A percentile compares a stretch with the other conserved stretches of the same genome.
Conservation (phyloP, 768 basidiomycete species). For the Lactarius trivialis region DNA sequence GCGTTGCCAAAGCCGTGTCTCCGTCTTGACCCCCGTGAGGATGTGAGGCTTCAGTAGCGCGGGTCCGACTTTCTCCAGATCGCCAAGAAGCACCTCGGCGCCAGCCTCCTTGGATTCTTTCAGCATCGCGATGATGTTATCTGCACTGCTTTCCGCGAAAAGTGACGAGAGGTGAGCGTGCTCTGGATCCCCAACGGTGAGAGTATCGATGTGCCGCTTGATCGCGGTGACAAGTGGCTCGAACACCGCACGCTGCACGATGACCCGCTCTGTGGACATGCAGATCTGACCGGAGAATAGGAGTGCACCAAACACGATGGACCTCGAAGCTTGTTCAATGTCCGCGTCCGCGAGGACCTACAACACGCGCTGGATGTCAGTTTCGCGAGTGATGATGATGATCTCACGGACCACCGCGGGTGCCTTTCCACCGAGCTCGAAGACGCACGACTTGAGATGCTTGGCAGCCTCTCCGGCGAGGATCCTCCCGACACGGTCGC, state of each 20-base stretch:
- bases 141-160: slow-evolving; percentile 40
- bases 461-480: slow-evolving; percentile 51
- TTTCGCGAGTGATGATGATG: background rate
- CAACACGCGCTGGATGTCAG: background rate
- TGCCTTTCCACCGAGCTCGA: slow-evolving; percentile 53
- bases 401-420: slow-evolving; percentile 40
- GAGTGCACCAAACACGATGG: slow-evolving; percentile 41
- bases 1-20: slow-evolving; percentile 46
- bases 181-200: slow-evolving; percentile 36
- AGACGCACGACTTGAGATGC: slow-evolving; percentile 46
- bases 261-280: slow-evolving; percentile 53
- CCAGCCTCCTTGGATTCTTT: slow-evolving; percentile 40
- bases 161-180: slow-evolving; percentile 33
- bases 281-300: slow-evolving; percentile 48
- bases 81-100: slow-evolving; percentile 41
- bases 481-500: slow-evolving; percentile 47
- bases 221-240: slow-evolving; percentile 34
- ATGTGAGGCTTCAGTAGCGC: slow-evolving; percentile 47
- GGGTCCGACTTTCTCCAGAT: slow-evolving; percentile 32
- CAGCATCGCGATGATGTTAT: slow-evolving; percentile 39
- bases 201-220: slow-evolving; percentile 27
- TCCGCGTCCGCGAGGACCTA: slow-evolving; percentile 50
- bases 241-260: slow-evolving; percentile 41
- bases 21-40: slow-evolving; percentile 40
- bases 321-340: slow-evolving; percentile 45